Evolutionary conservation across 1,284 basidiomycete species (phyloP).

Genomic region (Trichosporon sp.): DNA sequence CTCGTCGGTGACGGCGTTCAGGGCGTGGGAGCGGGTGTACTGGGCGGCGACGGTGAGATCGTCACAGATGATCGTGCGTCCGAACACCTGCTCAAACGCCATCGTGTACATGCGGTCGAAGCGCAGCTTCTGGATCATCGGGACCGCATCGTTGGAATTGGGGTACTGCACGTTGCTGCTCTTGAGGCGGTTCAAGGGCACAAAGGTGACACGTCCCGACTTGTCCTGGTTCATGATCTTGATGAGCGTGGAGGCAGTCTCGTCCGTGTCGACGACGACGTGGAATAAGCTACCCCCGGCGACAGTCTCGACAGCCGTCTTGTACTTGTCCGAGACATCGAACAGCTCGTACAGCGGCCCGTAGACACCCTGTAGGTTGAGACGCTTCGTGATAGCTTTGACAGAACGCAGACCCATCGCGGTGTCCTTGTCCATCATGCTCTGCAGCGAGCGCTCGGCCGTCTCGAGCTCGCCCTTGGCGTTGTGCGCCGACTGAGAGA

Average conservation of each 20-base stretch:
- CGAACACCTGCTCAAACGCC: slow-evolving; percentile 98
- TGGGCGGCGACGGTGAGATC: slow-evolving; percentile 89
- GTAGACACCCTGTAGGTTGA: slow-evolving; percentile 75
- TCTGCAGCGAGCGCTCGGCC: slow-evolving; percentile 75
- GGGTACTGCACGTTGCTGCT: slow-evolving; percentile 69
- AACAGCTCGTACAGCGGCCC: slow-evolving; percentile 94
- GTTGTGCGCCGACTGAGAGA: slow-evolving; percentile 73
- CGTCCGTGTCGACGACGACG: slow-evolving; percentile 94
- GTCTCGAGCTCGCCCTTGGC: slow-evolving; percentile 77
- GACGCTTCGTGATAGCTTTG: slow-evolving; percentile 73
- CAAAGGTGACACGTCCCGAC: slow-evolving; percentile 93
- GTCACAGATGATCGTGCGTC: slow-evolving; percentile 92
- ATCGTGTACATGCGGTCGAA: slow-evolving; percentile 73
- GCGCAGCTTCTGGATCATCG: slow-evolving; percentile 78
- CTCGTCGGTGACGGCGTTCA: slow-evolving; percentile 96
- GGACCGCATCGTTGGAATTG: slow-evolving; percentile 83
- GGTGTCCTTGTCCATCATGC: slow-evolving; percentile 98
- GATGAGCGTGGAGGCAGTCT: slow-evolving; percentile 82
- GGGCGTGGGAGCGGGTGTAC: slow-evolving; percentile 89
- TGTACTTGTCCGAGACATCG: slow-evolving; percentile 89
- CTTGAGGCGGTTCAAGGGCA: slow-evolving; percentile 96
- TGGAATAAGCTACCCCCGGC: slow-evolving; percentile 91
- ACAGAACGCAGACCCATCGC: slow-evolving; percentile 82
- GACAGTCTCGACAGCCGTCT: slow-evolving; percentile 89
- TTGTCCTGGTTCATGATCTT: slow-evolving; percentile 91